Percentiles rank a stretch among this genome's conserved stretches.
Evolutionary conservation across 345 rosid species (phyloP).

Genomic region (Pseudoturritis turrita): DNA sequence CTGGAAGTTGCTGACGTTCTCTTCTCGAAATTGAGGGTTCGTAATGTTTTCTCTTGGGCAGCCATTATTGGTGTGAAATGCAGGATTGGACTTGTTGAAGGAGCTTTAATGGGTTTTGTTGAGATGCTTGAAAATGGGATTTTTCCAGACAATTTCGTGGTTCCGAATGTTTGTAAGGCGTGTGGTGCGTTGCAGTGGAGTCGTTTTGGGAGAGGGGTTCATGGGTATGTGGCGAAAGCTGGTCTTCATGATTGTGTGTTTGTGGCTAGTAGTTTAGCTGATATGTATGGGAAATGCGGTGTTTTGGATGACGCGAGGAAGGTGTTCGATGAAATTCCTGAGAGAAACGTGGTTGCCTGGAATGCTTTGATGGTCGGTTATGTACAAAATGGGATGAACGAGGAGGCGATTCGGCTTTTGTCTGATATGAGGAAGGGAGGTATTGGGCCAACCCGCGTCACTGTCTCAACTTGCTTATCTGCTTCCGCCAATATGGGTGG

Average conservation of each 20-base stretch:
- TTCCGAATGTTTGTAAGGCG: conserved; percentile 72
- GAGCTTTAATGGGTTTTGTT: conserved; percentile 49
- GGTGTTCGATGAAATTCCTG: conserved; percentile 52
- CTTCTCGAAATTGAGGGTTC: conserved; percentile 41
- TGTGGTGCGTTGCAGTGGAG: conserved; percentile 58
- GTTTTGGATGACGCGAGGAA: conserved; percentile 52
- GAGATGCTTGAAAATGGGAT: conserved; percentile 56
- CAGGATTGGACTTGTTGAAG: conserved; percentile 46
- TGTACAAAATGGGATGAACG: conserved; percentile 53
- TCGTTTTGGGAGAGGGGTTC: conserved; percentile 61
- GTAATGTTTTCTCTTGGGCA: conserved; percentile 81
- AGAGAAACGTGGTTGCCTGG: conserved; percentile 57
- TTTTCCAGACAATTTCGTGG: conserved; percentile 60
- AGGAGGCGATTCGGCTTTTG: conserved; percentile 47
- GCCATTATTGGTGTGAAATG: conserved; percentile 67
- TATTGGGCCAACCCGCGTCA: conserved; percentile 53
- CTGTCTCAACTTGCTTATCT: conserved; percentile 59
- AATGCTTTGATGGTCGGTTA: conserved; percentile 58
- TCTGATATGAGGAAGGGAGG: conserved; percentile 52
- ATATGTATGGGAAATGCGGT: conserved; percentile 67
- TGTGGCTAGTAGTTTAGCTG: conserved; percentile 63
- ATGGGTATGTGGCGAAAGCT: conserved; percentile 57
- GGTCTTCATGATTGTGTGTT: conserved; percentile 56
- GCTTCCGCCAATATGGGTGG: conserved; percentile 65
- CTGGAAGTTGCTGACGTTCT: conserved; percentile 39